Conservation (phyloP, 2,329 filamentous ascomycete genomes). For the Hysterium pulicare region DNA sequence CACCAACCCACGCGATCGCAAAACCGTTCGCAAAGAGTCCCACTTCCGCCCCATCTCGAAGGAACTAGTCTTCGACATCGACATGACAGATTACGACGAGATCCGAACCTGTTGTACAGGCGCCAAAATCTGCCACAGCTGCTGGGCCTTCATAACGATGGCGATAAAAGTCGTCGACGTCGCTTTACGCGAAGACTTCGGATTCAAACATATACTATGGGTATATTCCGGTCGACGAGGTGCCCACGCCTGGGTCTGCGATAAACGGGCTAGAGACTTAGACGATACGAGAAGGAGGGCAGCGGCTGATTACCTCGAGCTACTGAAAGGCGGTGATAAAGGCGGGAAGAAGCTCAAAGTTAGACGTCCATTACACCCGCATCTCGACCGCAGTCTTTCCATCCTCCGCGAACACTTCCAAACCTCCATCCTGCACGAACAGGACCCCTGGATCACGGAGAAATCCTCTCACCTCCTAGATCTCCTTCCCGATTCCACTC, state of each 20-base stretch:
- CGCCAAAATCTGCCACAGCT: conserved; percentile 88
- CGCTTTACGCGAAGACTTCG: conserved; percentile 88
- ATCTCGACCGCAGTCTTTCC: conserved; percentile 80
- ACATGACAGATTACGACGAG: conserved; percentile 98
- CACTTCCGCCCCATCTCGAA: conserved; percentile 86
- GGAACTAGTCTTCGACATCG: conserved; percentile 98
- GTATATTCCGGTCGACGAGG: conserved; percentile 96
- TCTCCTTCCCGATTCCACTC: conserved; percentile 75
- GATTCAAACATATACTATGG: conserved; percentile 96
- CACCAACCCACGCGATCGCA: conserved; percentile 89
- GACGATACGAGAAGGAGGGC: conserved; percentile 82
- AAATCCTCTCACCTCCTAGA: conserved; percentile 74
- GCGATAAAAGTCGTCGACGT: conserved; percentile 89
- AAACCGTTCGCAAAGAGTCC: conserved; percentile 73
- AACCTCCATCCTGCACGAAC: conserved; percentile 72
- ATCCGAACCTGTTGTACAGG: conserved; percentile 93
- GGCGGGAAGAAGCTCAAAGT: conserved; percentile 84
- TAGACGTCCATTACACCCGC: conserved; percentile 82
- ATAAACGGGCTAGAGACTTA: conserved; percentile 77
- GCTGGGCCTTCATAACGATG: conserved; percentile 98
- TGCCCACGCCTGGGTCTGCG: conserved; percentile 97
- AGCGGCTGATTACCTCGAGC: conserved; percentile 84
- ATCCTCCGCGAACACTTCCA: conserved; percentile 83
- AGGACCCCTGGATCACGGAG: conserved; percentile 79
- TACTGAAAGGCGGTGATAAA: conserved; percentile 82